These are phyloP conservation scores for Albophoma yamanashiensis DNA, from an alignment of 2,329 filamentous ascomycete species.

Conservation along the genomic window DNA sequence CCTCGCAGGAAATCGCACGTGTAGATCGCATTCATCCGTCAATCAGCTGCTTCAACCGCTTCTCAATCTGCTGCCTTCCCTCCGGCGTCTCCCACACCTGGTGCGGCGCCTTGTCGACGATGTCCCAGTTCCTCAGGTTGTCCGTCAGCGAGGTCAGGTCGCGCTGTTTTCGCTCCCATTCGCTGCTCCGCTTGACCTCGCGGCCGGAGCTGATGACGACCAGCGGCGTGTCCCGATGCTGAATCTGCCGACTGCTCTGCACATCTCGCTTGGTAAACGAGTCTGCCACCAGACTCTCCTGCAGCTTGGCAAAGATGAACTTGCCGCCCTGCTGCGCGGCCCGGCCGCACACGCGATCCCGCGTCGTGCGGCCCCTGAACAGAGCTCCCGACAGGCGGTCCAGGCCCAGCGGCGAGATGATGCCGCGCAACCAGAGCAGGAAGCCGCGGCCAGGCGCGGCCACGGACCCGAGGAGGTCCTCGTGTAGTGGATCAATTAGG, in stretches of 20 bases:
- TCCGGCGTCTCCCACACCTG: constrained; percentile 72
- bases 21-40: constrained; percentile 9
- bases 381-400: constrained; percentile 71
- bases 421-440: constrained; percentile 72
- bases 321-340: constrained; percentile 72
- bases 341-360: constrained; percentile 77
- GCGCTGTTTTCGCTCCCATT: constrained; percentile 78
- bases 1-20: neutral
- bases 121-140: constrained; percentile 73
- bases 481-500: constrained; percentile 80
- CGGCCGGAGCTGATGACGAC: constrained; percentile 75
- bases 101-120: constrained; percentile 75
- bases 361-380: constrained; percentile 67
- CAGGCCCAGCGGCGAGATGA: constrained; percentile 78
- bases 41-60: constrained; percentile 62
- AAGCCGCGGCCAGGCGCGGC: constrained; percentile 65
- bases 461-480: constrained; percentile 65
- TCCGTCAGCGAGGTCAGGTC: constrained; percentile 73
- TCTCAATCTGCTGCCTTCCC: constrained; percentile 67
- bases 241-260: constrained; percentile 65
- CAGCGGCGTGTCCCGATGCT: constrained; percentile 63
- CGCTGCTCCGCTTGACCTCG: constrained; percentile 50
- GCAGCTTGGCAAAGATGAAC: constrained; percentile 79
- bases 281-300: constrained; percentile 82
- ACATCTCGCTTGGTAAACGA: constrained; percentile 80